These are phyloP conservation scores for Bothriochloa decipiens DNA, from an alignment of 176 grass and related monocot genomes.

Conservation along the genomic window DNA sequence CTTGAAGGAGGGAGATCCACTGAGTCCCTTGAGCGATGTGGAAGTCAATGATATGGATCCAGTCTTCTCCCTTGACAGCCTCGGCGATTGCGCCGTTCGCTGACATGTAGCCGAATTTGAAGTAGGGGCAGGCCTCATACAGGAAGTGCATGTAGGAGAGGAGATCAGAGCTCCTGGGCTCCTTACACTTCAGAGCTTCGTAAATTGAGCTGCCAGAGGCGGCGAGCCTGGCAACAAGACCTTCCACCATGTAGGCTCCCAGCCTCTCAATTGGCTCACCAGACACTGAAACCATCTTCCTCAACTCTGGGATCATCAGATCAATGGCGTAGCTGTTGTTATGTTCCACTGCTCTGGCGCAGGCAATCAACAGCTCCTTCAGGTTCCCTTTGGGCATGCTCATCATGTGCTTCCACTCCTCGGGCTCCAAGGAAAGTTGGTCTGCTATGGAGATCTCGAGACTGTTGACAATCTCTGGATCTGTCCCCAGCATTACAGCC, in stretches of 20 bases:
- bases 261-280: constrained; percentile 77
- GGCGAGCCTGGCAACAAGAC: constrained; percentile 79
- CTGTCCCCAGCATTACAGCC: constrained; percentile 81
- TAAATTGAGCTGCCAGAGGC: constrained; percentile 87
- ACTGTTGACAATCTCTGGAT: constrained; percentile 51
- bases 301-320: constrained; percentile 68
- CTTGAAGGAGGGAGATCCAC: constrained; percentile 86
- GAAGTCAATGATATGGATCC: constrained; percentile 94
- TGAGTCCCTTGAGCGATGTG: constrained; percentile 88
- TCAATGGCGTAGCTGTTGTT: constrained; percentile 47
- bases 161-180: constrained; percentile 82
- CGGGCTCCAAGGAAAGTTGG: constrained; percentile 46
- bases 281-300: constrained; percentile 87
- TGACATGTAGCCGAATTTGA: constrained; percentile 95
- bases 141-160: constrained; percentile 95
- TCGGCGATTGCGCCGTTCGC: constrained; percentile 85
- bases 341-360: constrained; percentile 77
- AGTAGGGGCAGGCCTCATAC: constrained; percentile 90
- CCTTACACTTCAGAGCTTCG: constrained; percentile 89
- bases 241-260: constrained; percentile 95
- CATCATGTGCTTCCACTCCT: constrained; percentile 57
- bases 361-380: constrained; percentile 75
- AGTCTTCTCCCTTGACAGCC: constrained; percentile 76
- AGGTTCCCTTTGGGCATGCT: constrained; percentile 65
- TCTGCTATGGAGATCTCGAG: constrained; percentile 43